These are phyloP conservation scores for Colletotrichum cuscutae DNA, from an alignment of 2,329 filamentous ascomycete genomes.

Conservation along the genomic window DNA sequence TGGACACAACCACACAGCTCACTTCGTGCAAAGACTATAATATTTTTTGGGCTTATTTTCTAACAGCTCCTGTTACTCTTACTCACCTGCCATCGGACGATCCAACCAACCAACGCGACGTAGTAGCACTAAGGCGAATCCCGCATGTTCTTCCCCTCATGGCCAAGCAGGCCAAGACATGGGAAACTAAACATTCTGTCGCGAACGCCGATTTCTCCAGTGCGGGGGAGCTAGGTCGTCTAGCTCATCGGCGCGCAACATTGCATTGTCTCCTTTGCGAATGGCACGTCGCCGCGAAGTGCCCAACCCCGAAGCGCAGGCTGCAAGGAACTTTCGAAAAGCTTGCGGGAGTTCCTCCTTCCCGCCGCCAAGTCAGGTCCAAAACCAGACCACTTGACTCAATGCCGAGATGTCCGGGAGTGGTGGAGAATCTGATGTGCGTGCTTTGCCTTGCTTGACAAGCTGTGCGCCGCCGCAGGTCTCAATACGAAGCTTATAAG, in stretches of 20 bases:
- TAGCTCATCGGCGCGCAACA: slow-evolving; percentile 23
- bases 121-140: slow-evolving; percentile 8
- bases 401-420: slow-evolving; percentile 28
- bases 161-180: slow-evolving; percentile 25
- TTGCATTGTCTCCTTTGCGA: background rate
- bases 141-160: background rate
- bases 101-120: slow-evolving; percentile 12
- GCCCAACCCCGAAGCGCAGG: background rate
- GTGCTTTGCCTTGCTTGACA: background rate
- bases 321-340: slow-evolving; percentile 20
- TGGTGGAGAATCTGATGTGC: slow-evolving; percentile 18
- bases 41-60: slow-evolving; percentile 16
- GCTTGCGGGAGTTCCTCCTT: slow-evolving; percentile 6
- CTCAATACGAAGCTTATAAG: background rate
- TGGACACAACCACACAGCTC: background rate
- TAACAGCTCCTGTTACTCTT: slow-evolving; percentile 3
- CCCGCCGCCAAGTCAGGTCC: background rate
- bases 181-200: slow-evolving; percentile 14
- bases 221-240: slow-evolving; percentile 11
- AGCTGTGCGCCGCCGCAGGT: slow-evolving; percentile 9
- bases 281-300: slow-evolving; percentile 17
- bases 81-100: slow-evolving; percentile 17
- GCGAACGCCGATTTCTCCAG: background rate
- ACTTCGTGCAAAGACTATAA: background rate
- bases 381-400: slow-evolving; percentile 15